Conservation (phyloP, 2,329 filamentous ascomycete genomes). For the Zasmidium angulare region DNA sequence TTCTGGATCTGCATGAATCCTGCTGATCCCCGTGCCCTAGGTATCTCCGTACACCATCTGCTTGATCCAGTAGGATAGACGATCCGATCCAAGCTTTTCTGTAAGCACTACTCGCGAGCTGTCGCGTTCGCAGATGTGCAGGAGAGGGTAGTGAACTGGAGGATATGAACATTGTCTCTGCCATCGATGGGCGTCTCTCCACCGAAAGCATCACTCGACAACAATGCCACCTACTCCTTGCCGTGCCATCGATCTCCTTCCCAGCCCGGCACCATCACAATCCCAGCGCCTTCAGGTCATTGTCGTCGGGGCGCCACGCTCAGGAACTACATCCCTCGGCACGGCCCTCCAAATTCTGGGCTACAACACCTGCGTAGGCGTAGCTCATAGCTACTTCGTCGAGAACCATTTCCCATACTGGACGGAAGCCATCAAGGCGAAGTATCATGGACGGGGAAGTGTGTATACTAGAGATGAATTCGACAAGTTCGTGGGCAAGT, state of each 20-base stretch:
- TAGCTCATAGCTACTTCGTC: conserved; percentile 1
- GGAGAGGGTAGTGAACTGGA: too few species aligned
- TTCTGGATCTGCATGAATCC: too few species aligned
- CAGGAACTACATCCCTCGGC: not conserved
- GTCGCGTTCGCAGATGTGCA: too few species aligned
- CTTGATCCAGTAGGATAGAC: too few species aligned
- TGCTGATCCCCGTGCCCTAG: too few species aligned
- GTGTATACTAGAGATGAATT: not conserved
- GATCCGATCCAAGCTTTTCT: too few species aligned
- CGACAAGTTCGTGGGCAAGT: not conserved
- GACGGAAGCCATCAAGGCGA: not conserved
- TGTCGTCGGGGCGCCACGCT: not conserved
- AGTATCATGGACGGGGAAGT: not conserved
- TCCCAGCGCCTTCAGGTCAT: not conserved
- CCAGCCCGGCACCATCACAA: not conserved
- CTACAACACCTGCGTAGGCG: conserved; percentile 1
- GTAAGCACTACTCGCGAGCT: too few species aligned
- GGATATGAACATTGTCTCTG: too few species aligned
- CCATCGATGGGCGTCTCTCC: too few species aligned
- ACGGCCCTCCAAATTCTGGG: not conserved
- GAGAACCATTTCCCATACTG: conserved; percentile 2
- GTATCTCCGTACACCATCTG: too few species aligned
- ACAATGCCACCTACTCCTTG: not conserved
- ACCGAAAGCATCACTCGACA: too few species aligned
- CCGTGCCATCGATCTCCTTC: not conserved